Base-by-base conservation (phyloP, 73 alveolate genomes). In the Paramecium octaurelia region DNA sequence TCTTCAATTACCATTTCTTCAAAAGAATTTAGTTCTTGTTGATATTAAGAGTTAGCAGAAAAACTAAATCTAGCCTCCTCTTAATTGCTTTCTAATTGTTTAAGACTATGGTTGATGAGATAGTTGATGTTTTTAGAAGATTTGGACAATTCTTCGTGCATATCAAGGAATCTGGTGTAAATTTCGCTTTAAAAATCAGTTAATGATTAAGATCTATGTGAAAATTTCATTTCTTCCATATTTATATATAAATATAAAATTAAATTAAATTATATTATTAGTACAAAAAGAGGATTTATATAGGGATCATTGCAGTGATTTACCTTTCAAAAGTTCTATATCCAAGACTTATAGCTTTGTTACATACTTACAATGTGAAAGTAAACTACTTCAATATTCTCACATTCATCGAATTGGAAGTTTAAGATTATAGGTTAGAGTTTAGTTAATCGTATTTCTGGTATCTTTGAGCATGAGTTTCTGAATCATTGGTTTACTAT, bases 191-290 rank as follows among this genome's bases (percentile, higher is more conserved):
- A 34, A 5, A 27, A 31, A 27, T 8, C 84, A 64, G 50, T 34
- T 23, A 64, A 27, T 64, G 84, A 64, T 34, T 27, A 27, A 64
- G 84, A 64, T 64, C 84, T 64, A 34, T 34, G 84, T 14, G 46
- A 27, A 27, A 64, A 64, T 64, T 64, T 64, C 48, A 64, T 64
- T 64, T 64, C 84, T 64, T 64, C 84, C 48, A 64, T 64, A 64
- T 64, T 31, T 64, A 31, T 31, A 31, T 64, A 54, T 54, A 54
- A 54, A 54, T 54, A 54, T 54, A 54, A 54, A 64, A 27, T 64
- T 64, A 64, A 64, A 42, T 7, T 40, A 7, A 6, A 40, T 7
- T 40, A 40, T 8, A 40, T 6, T 64, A 64, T 8, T 27, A 64
- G 50, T 64, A 64, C 84, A 64, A 64, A 64, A 64, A 64, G 27